A percentile compares a stretch with the other conserved stretches of the same genome.
Conservation (phyloP, 768 basidiomycete genomes). For the Chiua virens region DNA sequence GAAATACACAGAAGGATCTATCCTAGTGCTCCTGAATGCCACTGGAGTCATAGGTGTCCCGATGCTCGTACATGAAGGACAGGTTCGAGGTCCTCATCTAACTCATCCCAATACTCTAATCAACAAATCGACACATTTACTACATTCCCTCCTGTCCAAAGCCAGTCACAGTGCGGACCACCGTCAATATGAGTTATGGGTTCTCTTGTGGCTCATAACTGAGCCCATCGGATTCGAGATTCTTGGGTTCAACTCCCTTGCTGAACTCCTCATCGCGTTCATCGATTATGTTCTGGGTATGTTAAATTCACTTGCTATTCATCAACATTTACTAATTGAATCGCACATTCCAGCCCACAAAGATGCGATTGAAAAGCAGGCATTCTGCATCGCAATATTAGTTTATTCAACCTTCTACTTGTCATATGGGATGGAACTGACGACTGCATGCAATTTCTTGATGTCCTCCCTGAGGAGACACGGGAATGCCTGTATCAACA, state of each 20-base stretch:
- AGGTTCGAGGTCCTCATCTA: background rate
- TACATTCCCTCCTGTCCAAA: background rate
- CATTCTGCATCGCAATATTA: constrained; percentile 5
- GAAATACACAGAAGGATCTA: too few species aligned
- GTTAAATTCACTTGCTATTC: background rate
- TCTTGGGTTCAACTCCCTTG: background rate
- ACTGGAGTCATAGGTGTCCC: background rate
- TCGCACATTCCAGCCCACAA: background rate
- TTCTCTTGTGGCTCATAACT: too few species aligned
- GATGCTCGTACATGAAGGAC: background rate
- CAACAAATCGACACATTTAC: constrained; percentile 1
- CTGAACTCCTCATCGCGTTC: background rate
- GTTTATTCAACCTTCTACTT: constrained; percentile 8
- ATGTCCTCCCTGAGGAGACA: too few species aligned
- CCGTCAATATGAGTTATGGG: too few species aligned
- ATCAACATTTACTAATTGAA: too few species aligned
- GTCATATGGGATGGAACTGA: too few species aligned
- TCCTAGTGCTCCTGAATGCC: too few species aligned
- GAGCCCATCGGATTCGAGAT: too few species aligned
- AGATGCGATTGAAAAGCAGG: background rate
- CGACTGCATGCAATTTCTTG: too few species aligned
- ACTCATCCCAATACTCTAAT: background rate
- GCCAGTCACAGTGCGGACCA: too few species aligned
- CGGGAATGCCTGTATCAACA: too few species aligned
- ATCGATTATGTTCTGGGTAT: background rate